These are phyloP conservation scores for Lipomyces orientalis DNA, from an alignment of 805 yeast genomes.

Conservation along the genomic window DNA sequence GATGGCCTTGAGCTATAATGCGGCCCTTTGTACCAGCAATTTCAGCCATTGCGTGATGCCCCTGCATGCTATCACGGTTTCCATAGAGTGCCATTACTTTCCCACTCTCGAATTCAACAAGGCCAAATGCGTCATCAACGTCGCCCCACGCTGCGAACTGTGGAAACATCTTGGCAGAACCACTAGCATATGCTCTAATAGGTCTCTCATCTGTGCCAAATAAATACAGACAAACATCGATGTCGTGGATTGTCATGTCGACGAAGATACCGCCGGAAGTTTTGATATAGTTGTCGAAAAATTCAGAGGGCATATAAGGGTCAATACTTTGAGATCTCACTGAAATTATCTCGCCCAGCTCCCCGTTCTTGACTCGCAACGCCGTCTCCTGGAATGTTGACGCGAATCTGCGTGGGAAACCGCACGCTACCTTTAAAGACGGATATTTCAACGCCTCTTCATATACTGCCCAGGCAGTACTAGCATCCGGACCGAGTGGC, in stretches of 20 bases:
- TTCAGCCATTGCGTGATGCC: slow-evolving; percentile 39
- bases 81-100: slow-evolving; percentile 32
- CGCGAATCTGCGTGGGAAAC: slow-evolving; percentile 38
- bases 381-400: slow-evolving; percentile 33
- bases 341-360: slow-evolving; percentile 34
- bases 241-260: slow-evolving; percentile 39
- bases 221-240: slow-evolving; percentile 36
- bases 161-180: slow-evolving; percentile 36
- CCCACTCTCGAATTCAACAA: slow-evolving; percentile 35
- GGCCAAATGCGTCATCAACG: slow-evolving; percentile 38
- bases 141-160: slow-evolving; percentile 38
- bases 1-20: slow-evolving; percentile 34
- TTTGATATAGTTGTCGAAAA: slow-evolving; percentile 35
- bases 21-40: slow-evolving; percentile 40
- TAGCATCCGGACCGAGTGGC: slow-evolving; percentile 40
- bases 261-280: slow-evolving; percentile 41
- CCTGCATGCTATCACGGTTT: slow-evolving; percentile 37
- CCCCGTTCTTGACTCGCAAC: slow-evolving; percentile 29
- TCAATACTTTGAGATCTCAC: slow-evolving; percentile 38
- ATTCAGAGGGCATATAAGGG: slow-evolving; percentile 18
- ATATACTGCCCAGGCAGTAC: slow-evolving; percentile 34
- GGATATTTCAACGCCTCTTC: slow-evolving; percentile 31
- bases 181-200: slow-evolving; percentile 33
- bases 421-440: slow-evolving; percentile 34
- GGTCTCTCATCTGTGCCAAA: slow-evolving; percentile 34